Evolutionary conservation across 805 yeast species (phyloP), one percentile per base, ranked within the genome.

Genomic region (Saccharomycopsis malanga): DNA sequence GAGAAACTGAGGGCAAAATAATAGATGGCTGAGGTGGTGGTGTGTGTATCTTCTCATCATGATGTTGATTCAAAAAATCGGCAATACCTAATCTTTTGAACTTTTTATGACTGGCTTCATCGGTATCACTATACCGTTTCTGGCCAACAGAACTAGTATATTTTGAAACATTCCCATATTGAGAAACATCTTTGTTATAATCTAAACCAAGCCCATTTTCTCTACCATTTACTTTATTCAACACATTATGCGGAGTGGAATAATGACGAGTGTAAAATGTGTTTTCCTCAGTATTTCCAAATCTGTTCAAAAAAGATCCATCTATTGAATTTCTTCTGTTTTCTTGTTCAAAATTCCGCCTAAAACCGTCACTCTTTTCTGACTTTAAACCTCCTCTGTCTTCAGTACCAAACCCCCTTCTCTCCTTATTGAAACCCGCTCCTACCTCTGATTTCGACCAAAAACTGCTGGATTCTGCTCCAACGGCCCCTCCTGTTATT

Each of bases 11-110:
- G 4, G 49, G 49, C 5, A 39, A 20, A 22, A 40, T 40, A 34
- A 40, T 32, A 3, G 34, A 12, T 10, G 49, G 49, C 24, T 45
- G 49, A 9, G 40, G 49, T 5, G 49, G 49, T 3, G 49, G 49
- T 4, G 42, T 22, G 25, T 18, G 43, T 27, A 38, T 29, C 9
- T 37, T 37, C 14, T 45, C 37, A n/a, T 38, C 43, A n/a, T 32
- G 36, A 32, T 32, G 36, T 18, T 37, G 22, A 27, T 44, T 37
- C 14, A 39, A 29, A 15, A 44, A 34, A 29, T 25, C 27, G 17
- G 4, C 21, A 17, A 37, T 30, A 4, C 38, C 37, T 22, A 29
- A 12, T 34, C 44, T 45, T 38, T 45, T 39, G 18, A 14, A 18
- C 21, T 20, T 39, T 9, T 45, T 45, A 14, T 9, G 4, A 22